Base-by-base conservation (phyloP, 106 monocot species). In the Dendrobium huoshanense region DNA sequence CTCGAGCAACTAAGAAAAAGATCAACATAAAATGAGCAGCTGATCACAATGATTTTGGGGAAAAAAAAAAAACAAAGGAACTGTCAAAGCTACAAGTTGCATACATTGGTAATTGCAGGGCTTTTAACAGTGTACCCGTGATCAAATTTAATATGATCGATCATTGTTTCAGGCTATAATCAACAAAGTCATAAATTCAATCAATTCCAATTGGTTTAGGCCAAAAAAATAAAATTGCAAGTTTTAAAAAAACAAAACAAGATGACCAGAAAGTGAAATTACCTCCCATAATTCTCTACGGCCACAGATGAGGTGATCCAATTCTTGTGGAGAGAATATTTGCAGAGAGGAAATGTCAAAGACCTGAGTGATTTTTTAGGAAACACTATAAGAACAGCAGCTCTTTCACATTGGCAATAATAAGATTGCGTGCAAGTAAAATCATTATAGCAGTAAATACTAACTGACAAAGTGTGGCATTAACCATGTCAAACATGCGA, bases 71-170 rank as follows among this genome's bases (percentile, higher is more conserved):
- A 31, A 64, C 29, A 65, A 37, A 37, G 2, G 15, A 33, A 11
- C 37, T 11, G 15, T 13, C 37, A 13, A 33, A 70, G 70, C 20
- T 37, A 68, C 16, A 22, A 72, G 17, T 4, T 45, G 82, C 89
- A 68, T 85, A 99, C 99, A 85, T 99, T 93, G 41, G 89, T 67
- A 47, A 95, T 95, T 37, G 85, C 90, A 18, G 87, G 93, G 82
- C 99, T 99, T 83, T 91, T 93, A 9, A 91, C 88, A 31, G 93
- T 99, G 81, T 91, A 99, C 42, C 99, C 99, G 86, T 99, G 99
- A 83, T 95, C 99, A 64, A 99, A 99, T 80, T 99, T 99, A 43
- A 99, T 99, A 84, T 99, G 85, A 77, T 99, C 99, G 10, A 78
- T 86, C 65, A 99, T 82, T 22, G 93, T 87, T 9, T 93, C 99